Percentiles rank a stretch among this genome's conserved stretches.
phyloP scores from a whole-genome alignment of 257 asterid genomes.

The Rubia yunnanensis region DNA sequence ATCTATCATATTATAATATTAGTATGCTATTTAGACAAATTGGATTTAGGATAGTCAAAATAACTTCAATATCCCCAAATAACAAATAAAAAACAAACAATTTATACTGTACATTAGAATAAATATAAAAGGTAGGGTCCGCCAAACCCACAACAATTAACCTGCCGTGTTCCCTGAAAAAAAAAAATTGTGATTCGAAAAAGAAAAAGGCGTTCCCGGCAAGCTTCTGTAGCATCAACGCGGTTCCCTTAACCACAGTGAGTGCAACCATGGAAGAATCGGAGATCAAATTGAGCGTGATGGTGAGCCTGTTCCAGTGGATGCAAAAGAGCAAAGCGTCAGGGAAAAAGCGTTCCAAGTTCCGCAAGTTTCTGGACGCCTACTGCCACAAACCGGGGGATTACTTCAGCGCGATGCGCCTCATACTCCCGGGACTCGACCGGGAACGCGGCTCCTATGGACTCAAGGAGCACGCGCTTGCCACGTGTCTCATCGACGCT shows the following conservation, averaged over 20 bases:
- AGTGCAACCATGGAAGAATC: slow-evolving; percentile 19
- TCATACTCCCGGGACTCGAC: slow-evolving; percentile 74
- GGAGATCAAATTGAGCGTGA: slow-evolving; percentile 68
- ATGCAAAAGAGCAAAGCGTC: slow-evolving; percentile 75
- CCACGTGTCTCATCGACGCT: slow-evolving; percentile 86
- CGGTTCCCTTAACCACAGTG: neutral
- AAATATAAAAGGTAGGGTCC: no score
- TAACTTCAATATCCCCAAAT: no score
- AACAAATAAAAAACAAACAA: no score
- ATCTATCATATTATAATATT: no score
- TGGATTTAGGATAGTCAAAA: no score
- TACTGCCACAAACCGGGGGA: slow-evolving; percentile 63
- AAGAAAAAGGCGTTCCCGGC: neutral
- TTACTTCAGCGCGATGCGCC: slow-evolving; percentile 73
- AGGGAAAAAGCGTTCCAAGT: slow-evolving; percentile 54
- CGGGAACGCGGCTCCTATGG: slow-evolving; percentile 95
- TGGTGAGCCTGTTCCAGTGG: slow-evolving; percentile 78
- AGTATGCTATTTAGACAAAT: no score
- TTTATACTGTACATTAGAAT: no score
- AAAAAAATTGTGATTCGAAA: no score
- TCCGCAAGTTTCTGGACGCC: slow-evolving; percentile 86
- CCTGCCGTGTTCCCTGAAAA: no score
- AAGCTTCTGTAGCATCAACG: neutral
- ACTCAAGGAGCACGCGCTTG: slow-evolving; percentile 82
- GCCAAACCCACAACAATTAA: no score